Evolutionary conservation across 208 protist species (phyloP).

Genomic region (Leptomonas seymouri): DNA sequence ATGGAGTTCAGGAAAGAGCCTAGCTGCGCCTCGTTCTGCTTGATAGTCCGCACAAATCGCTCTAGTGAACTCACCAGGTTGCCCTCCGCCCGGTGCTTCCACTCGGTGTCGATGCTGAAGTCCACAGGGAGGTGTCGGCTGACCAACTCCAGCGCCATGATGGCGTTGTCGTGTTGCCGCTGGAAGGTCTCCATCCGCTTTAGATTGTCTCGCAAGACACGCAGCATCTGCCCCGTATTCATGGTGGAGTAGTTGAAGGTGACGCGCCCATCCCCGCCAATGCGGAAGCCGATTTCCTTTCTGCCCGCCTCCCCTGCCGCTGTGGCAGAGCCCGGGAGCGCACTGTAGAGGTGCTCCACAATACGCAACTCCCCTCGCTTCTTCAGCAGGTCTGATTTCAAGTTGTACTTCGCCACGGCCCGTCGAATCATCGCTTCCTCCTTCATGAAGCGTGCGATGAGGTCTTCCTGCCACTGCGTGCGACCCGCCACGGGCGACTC

Average conservation of each 20-base stretch:
- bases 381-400: constrained; percentile 74
- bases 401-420: constrained; percentile 74
- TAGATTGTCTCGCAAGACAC: constrained; percentile 78
- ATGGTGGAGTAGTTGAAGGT: constrained; percentile 66
- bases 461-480: constrained; percentile 64
- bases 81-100: constrained; percentile 72
- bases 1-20: constrained; percentile 50
- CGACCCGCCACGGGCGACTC: constrained; percentile 51
- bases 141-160: constrained; percentile 65
- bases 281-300: constrained; percentile 79
- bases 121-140: constrained; percentile 78
- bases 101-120: constrained; percentile 83
- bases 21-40: constrained; percentile 63
- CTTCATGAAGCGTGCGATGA: constrained; percentile 62
- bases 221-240: constrained; percentile 81
- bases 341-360: constrained; percentile 54
- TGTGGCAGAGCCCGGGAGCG: constrained; percentile 21
- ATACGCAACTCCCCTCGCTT: constrained; percentile 67
- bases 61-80: constrained; percentile 62
- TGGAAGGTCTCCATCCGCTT: constrained; percentile 62
- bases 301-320: constrained; percentile 6
- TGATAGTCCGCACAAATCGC: constrained; percentile 68
- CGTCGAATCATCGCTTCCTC: constrained; percentile 75
- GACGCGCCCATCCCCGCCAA: constrained; percentile 68
- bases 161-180: constrained; percentile 55